These are phyloP conservation scores for Hemerocallis citrina DNA, from an alignment of 106 monocot species.

Conservation along the genomic window DNA sequence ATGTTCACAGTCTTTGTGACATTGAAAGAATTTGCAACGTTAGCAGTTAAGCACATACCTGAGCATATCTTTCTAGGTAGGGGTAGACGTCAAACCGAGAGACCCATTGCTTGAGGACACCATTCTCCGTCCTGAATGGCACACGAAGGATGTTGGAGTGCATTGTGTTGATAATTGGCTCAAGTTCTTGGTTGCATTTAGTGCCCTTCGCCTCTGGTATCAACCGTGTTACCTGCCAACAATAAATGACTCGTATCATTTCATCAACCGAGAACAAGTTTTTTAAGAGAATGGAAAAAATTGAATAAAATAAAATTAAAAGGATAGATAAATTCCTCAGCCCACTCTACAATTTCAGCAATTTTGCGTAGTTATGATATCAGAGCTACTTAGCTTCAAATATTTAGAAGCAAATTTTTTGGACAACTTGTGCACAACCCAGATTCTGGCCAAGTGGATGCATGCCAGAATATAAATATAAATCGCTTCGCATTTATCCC, in stretches of 20 bases:
- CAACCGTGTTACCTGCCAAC: constrained; percentile 66
- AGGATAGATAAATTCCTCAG: too few relatives aligned
- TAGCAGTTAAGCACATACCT: constrained; percentile 21
- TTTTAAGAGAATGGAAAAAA: too few relatives aligned
- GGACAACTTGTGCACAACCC: too few relatives aligned
- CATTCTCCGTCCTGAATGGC: constrained; percentile 73
- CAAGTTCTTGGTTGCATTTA: constrained; percentile 89
- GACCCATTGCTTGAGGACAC: constrained; percentile 71
- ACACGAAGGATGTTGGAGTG: constrained; percentile 83
- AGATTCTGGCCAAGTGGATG: too few relatives aligned
- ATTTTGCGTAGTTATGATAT: too few relatives aligned
- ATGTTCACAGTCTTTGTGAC: not conserved
- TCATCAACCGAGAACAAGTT: too few relatives aligned
- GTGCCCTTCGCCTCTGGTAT: constrained; percentile 91
- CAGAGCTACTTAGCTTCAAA: too few relatives aligned
- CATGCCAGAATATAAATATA: too few relatives aligned
- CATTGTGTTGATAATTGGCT: constrained; percentile 64
- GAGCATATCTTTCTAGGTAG: constrained; percentile 88
- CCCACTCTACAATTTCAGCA: too few relatives aligned
- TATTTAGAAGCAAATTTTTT: too few relatives aligned
- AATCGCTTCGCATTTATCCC: too few relatives aligned
- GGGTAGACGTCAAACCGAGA: constrained; percentile 97
- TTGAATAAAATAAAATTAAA: too few relatives aligned
- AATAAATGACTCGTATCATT: not conserved
- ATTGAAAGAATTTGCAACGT: not conserved